These are phyloP conservation scores for Hordeum pubiflorum DNA, from an alignment of 202 grass and related monocot genomes.

Conservation along the genomic window DNA sequence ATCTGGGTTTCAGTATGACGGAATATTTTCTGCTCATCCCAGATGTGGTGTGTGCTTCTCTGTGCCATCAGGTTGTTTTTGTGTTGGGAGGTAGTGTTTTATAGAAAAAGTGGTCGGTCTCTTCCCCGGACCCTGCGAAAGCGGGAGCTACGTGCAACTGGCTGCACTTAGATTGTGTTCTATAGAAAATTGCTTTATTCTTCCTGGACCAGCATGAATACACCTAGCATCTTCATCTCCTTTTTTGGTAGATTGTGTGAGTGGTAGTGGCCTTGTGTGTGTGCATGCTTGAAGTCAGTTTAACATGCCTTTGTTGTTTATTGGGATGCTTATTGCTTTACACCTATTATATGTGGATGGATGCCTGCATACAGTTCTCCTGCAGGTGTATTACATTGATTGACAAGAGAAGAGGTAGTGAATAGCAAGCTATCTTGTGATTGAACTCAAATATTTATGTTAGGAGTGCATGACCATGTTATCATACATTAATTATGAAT, in stretches of 20 bases:
- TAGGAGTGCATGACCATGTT: background rate
- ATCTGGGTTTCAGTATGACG: conserved; percentile 8
- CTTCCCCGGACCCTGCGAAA: no score
- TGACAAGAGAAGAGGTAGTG: background rate
- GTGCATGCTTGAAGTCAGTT: background rate
- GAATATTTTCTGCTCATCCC: background rate
- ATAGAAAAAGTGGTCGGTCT: background rate
- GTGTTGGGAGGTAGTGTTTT: background rate
- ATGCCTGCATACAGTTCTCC: background rate
- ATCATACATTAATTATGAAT: background rate
- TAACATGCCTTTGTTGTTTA: background rate
- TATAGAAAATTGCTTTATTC: background rate
- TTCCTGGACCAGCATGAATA: background rate
- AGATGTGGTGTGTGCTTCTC: background rate
- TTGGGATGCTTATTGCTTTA: background rate
- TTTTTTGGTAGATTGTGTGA: background rate
- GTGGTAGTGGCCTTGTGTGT: background rate
- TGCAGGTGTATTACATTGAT: background rate
- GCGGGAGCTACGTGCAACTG: no score
- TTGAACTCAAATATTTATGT: background rate
- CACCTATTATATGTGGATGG: background rate
- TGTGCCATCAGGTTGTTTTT: background rate
- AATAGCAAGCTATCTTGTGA: background rate
- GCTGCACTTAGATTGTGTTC: background rate
- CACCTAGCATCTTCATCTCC: background rate